Evolutionary conservation across 129 eudicot genomes (phyloP).

Genomic region (Tanacetum coccineum): DNA sequence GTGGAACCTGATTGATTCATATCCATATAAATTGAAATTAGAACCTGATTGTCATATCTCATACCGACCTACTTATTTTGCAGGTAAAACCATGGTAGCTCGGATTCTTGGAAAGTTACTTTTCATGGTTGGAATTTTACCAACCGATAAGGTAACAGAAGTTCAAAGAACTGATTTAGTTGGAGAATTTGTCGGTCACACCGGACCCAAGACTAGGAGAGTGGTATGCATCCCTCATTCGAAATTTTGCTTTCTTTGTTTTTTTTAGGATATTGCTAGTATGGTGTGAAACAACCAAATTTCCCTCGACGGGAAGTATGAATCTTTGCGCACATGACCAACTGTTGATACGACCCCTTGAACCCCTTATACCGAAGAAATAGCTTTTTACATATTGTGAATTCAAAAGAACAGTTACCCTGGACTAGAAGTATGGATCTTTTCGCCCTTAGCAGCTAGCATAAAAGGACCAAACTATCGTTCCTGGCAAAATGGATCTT

Average conservation of each 20-base stretch:
- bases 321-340: background rate
- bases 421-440: too few species aligned
- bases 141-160: constrained; percentile 33
- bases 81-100: too few species aligned
- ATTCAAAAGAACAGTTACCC: too few species aligned
- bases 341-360: constrained; percentile 10
- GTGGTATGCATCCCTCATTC: constrained; percentile 48
- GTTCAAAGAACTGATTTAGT: constrained; percentile 94
- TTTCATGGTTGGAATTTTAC: too few species aligned
- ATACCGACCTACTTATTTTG: too few species aligned
- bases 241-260: background rate
- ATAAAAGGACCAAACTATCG: too few species aligned
- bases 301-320: constrained; percentile 14
- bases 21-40: too few species aligned
- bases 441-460: too few species aligned
- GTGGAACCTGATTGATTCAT: too few species aligned
- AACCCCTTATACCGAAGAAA: background rate
- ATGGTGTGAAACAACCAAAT: constrained; percentile 17
- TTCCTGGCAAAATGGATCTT: too few species aligned
- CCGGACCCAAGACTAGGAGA: constrained; percentile 89
- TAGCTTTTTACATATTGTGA: too few species aligned
- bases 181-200: constrained; percentile 92
- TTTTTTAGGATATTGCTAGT: background rate
- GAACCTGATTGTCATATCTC: background rate
- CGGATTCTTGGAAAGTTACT: too few species aligned